Base-by-base conservation (phyloP, 768 basidiomycete genomes). In the Russula virescens region DNA sequence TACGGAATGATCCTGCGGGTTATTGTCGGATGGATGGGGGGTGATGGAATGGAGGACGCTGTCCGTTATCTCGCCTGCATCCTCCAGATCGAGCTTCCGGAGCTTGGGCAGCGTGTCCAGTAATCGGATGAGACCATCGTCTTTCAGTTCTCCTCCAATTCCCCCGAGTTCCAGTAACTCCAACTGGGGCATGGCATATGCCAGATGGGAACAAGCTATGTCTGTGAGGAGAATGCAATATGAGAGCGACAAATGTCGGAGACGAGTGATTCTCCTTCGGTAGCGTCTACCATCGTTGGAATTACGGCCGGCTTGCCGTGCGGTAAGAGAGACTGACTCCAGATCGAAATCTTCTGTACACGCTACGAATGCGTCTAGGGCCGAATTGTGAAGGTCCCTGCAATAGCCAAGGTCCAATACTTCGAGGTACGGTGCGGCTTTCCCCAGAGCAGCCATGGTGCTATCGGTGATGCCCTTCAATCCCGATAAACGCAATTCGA, bases 71-170 rank as follows among this genome's bases (percentile, higher is more conserved):
- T 85, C 81, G 14, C 74, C 72, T 7, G 91, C 91, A 66, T 92
- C 89, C 70, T 96, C 94, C n/a, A 97, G 76, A 71, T 97, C 94
- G 45, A 96, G 75, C 49, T 83, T 83, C 58, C 85, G 80, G 51
- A 97, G 84, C 63, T 78, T 72, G 1, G 89, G 89, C 2, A 86
- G 87, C 16, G 87, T 87, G 49, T 74, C 74, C 40, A 97, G 74
- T 23, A 97, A 78, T 47, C 79, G 78, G 19, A 91, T 75, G 8
- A 97, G 74, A n/a, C 92, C 93, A 2, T 81, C 82, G 64, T 91
- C 85, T 65, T 80, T 82, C 64, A 94, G 73, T 50, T 85, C 83
- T 14, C 79, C 69, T 14, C 89, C 87, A 25, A 95, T 82, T 10
- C 86, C 85, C 0, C 87, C 90, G 60, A 95, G 71, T 73, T 97